Evolutionary conservation across 208 protist genomes (phyloP).

Genomic region (Leishmania guyanensis): DNA sequence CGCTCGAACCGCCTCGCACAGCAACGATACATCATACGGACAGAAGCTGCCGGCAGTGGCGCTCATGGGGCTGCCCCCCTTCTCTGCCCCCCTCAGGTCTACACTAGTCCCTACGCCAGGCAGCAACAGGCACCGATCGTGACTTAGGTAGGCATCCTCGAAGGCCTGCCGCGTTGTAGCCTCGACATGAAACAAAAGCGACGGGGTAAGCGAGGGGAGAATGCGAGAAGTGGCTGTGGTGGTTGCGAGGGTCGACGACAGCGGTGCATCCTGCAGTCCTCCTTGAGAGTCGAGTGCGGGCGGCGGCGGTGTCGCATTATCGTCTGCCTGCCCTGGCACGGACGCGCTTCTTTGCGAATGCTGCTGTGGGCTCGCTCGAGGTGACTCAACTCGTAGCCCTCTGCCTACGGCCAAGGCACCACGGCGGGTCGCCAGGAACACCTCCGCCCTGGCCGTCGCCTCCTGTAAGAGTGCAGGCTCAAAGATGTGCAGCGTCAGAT

Average conservation of each 20-base stretch:
- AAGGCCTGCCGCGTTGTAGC: conserved; percentile 56
- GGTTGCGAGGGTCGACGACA: background rate
- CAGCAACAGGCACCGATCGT: conserved; percentile 38
- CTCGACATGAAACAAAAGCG: conserved; percentile 61
- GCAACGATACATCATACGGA: conserved; percentile 35
- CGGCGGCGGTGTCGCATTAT: background rate
- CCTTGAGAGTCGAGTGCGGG: background rate
- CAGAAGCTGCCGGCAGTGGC: conserved; percentile 10
- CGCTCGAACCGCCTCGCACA: conserved; percentile 39
- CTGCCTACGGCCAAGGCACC: background rate
- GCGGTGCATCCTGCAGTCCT: background rate
- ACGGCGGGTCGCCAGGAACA: conserved; percentile 9
- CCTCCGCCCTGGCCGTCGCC: conserved; percentile 32
- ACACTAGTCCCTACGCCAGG: conserved; percentile 11
- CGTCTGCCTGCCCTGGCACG: conserved; percentile 1
- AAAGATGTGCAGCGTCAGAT: conserved; percentile 78
- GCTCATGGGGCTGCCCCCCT: conserved; percentile 4
- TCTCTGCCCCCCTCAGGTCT: conserved; percentile 10
- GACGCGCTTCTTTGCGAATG: background rate
- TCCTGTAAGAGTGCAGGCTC: conserved; percentile 40
- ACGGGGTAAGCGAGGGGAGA: conserved; percentile 39
- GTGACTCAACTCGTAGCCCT: background rate
- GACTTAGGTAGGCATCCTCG: conserved; percentile 46
- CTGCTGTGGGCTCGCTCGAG: background rate
- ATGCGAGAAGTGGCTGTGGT: background rate